Base-by-base conservation (phyloP, 345 rosid genomes). In the Camelina hispida region DNA sequence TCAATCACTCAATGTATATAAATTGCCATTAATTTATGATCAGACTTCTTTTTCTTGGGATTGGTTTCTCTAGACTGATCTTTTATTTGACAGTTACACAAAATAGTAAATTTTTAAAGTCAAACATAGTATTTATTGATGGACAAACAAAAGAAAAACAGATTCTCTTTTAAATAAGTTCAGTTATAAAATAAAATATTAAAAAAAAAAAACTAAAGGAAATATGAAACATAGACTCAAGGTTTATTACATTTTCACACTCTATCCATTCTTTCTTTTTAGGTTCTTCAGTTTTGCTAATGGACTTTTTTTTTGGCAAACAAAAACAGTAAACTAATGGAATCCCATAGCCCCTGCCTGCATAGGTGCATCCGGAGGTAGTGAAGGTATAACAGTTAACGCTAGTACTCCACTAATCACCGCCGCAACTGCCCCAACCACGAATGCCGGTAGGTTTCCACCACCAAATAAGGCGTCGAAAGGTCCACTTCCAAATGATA, bases 361-460 rank as follows among this genome's bases (percentile, higher is more conserved):
- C 37, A 68, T 15, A 20, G 48, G 34, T 14, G 62, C 62, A 0
- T 68, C 72, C 11, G 20, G 12, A 15, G 72, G 50, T 3, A 50
- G 72, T 50, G 71, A 67, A 76, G 79, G 79, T 53, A 76, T 30
- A 18, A 76, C 63, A 7, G 74, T 76, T 15, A 76, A 68, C 6
- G 79, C 69, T 52, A 76, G 43, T n/a, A 69, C 57, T 18, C 50
- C 79, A 44, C 79, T 76, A 9, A 76, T 6, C 3, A 50, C 69
- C 1, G 79, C 79, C 1, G 79, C 74, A 3, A 76, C 34, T 6
- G 79, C 79, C 32, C 13, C 79, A 1, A 68, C 18, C 2, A 68
- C 14, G 23, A 76, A 69, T 1, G 47, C 69, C 8, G 79, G 79
- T 51, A 61, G 1, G 22, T 76, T 76, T 34, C 74, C 79, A 53